Evolutionary conservation across 1,284 basidiomycete genomes (phyloP), one percentile per base, ranked within the genome.

Genomic region (Ustilago shanxiensis): DNA sequence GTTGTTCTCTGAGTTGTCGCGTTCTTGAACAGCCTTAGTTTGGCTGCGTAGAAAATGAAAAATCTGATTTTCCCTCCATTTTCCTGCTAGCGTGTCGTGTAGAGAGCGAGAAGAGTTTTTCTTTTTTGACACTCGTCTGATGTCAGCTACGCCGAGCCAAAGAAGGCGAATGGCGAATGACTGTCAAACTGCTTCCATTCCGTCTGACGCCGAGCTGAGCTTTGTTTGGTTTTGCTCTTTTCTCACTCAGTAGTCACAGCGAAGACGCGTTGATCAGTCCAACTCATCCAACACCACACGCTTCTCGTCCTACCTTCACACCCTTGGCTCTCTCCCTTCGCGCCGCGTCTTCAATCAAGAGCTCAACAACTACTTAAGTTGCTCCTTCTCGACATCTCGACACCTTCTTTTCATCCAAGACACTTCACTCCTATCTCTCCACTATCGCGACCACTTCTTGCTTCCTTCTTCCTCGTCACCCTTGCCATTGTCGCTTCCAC

Each of bases 331-430:
- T 22, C 16, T 26, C 28, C 39, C 31, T 26, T 24, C 44, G 33
- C 35, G 51, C 50, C 71, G 65, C 62, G 66, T 73, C 65, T 44
- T 22, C 16, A 16, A 9, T 44, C 31, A 33, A 18, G 22, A 50
- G 35, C 37, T 45, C 29, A 28, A 53, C 61, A 67, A 37, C 29
- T 72, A 72, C 70, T 60, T 72, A 67, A 72, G 60, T 72, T 57
- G 60, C 70, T 56, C 33, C 60, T 58, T 60, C 33, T 67, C 49
- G 18, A 10, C 64, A 10, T 47, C 28, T 13, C 29, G 37, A 31
- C 24, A 41, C 66, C 64, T 66, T 66, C 52, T 50, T 60, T 53
- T 49, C 62, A 45, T 37, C 60, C 72, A 59, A 56, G 39, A 57
- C 22, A 41, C 20, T 55, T n/a, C 49, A 20, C 45, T 20, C 63